Base-by-base conservation (phyloP, 495 filamentous ascomycete species). In the Penicillium verhagenii region DNA sequence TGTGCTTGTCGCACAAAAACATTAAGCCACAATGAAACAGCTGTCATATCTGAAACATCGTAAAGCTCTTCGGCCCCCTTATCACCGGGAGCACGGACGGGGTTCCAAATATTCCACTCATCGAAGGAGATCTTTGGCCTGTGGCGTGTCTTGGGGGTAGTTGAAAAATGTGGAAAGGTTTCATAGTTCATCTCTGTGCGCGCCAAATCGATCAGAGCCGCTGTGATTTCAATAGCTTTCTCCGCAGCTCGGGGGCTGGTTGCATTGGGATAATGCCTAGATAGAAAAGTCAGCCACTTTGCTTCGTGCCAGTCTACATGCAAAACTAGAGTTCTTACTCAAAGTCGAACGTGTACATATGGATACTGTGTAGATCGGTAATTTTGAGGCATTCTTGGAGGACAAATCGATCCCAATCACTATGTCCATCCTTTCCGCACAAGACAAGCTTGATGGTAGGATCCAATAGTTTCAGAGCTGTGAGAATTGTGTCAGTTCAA, bases 81-180 rank as follows among this genome's bases (percentile, higher is more conserved):
- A 8, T 40, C 38, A 8, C 38, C 38, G 19, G 38, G 38, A 19
- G 38, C 38, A 40, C 38, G 38, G 16, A 40, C 11, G 16, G 38
- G 38, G 11, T 40, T 40, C 38, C 38, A 40, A 20, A 40, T 40
- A 21, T 40, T 40, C 38, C 38, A 40, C 20, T 40, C 38, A 20
- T 40, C 45, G 4, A 48, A 48, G n/a, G 45, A 48, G 45, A 48
- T 31, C 25, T 48, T 31, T 13, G 45, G 45, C 19, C 45, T 48
- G 26, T 48, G 45, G 24, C 4, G 3, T 5, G 45, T 31, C 18
- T 48, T 48, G 1, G 45, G 45, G 10, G 8, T 48, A 2, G 45
- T 48, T 3, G 26, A 16, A 48, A 48, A 48, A 19, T 31, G 45
- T 33, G 45, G 45, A 11, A 48, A 48, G 24, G 29, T 20, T 31